These are phyloP conservation scores for Colletotrichum salicis DNA, from an alignment of 2,329 filamentous ascomycete species.

Conservation along the genomic window DNA sequence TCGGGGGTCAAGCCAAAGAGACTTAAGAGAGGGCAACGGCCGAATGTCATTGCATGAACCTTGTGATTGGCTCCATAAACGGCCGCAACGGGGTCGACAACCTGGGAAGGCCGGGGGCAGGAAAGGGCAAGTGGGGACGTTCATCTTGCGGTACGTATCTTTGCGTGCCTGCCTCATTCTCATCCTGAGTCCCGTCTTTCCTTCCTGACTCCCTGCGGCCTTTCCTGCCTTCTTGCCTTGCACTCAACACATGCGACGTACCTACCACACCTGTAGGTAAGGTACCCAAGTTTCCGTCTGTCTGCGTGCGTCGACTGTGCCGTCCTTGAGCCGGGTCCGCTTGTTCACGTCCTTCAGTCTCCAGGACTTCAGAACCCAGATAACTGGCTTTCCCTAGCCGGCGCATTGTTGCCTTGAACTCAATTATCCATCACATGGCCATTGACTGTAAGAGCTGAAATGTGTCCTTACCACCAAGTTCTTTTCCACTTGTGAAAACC, in stretches of 20 bases:
- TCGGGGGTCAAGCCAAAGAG: slow-evolving; percentile 13
- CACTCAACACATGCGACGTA: not conserved
- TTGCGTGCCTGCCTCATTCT: not conserved
- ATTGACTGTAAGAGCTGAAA: not conserved
- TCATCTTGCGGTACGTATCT: not conserved
- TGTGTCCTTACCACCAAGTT: too few relatives aligned
- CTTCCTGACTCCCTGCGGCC: not conserved
- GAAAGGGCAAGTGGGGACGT: not conserved
- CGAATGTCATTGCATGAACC: slow-evolving; percentile 18
- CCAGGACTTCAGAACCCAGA: not conserved
- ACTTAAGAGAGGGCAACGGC: slow-evolving; percentile 10
- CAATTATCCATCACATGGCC: not conserved
- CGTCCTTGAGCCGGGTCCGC: not conserved
- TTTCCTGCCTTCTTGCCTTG: not conserved
- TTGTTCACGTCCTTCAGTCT: not conserved
- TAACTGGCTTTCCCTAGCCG: not conserved
- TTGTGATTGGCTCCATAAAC: slow-evolving; percentile 18
- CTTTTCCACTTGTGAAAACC: too few relatives aligned
- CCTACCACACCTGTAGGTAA: not conserved
- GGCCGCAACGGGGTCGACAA: slow-evolving; percentile 15
- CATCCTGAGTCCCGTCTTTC: not conserved
- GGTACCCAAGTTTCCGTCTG: not conserved
- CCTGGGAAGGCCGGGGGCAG: slow-evolving; percentile 5
- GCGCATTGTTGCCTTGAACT: not conserved
- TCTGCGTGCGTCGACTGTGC: not conserved